Conservation (phyloP, 2,329 filamentous ascomycete genomes). For the Cyclaneusma minus region DNA sequence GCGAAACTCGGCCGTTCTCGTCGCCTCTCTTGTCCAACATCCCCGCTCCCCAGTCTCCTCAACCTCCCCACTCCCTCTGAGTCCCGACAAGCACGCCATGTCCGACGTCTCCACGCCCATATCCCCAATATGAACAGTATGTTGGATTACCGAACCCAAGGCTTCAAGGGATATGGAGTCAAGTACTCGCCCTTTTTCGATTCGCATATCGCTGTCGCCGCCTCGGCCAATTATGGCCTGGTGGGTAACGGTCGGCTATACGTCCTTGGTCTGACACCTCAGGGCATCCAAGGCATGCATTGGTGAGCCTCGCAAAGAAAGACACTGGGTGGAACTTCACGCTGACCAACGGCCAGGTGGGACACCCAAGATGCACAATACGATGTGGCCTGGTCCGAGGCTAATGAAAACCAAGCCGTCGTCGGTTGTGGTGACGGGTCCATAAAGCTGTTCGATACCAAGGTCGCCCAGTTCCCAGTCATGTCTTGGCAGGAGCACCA, state of each 20-base stretch:
- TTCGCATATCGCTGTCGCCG: constrained; percentile 76
- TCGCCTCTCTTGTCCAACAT: no score
- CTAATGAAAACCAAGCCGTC: constrained; percentile 87
- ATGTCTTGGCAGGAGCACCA: constrained; percentile 90
- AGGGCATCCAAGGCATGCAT: constrained; percentile 75
- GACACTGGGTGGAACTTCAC: background rate
- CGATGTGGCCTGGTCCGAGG: constrained; percentile 88
- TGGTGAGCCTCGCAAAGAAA: constrained; percentile 32
- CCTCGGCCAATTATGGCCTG: constrained; percentile 90
- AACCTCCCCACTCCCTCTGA: no score
- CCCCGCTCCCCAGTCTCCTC: no score
- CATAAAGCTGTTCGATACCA: constrained; percentile 84
- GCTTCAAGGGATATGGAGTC: constrained; percentile 91
- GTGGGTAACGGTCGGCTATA: constrained; percentile 90
- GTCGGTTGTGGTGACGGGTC: constrained; percentile 86
- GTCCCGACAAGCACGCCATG: no score
- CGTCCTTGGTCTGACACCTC: constrained; percentile 65
- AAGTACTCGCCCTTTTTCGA: constrained; percentile 99
- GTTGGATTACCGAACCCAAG: constrained; percentile 87
- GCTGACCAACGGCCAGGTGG: constrained; percentile 48
- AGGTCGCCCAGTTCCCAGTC: constrained; percentile 66
- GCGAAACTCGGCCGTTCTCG: no score
- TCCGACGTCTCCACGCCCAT: no score
- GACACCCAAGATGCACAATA: constrained; percentile 96
- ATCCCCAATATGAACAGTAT: constrained; percentile 35